These are phyloP conservation scores for Diaporthe capsici DNA, from an alignment of 2,329 filamentous ascomycete species.

Conservation along the genomic window DNA sequence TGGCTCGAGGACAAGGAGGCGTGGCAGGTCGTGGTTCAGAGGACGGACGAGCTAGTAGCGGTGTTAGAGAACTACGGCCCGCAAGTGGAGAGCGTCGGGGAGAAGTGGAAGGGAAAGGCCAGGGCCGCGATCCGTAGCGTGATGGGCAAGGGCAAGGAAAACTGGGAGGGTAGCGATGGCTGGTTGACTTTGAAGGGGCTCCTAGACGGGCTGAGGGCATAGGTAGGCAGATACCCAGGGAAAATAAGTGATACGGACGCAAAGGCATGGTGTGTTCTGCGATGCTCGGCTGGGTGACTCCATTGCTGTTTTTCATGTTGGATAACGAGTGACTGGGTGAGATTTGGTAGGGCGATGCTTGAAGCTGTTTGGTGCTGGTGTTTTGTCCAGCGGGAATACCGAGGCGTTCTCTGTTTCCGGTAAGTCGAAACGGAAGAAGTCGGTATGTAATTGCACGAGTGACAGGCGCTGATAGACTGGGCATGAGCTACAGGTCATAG, in stretches of 20 bases:
- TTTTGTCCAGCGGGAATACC: too few relatives aligned
- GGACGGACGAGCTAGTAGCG: constrained; percentile 86
- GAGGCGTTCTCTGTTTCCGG: too few relatives aligned
- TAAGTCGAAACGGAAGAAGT: too few relatives aligned
- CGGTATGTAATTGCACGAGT: too few relatives aligned
- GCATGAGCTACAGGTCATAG: too few relatives aligned
- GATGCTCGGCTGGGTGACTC: not conserved
- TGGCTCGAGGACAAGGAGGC: constrained; percentile 72
- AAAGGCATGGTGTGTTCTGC: rapidly evolving
- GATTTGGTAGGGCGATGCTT: too few relatives aligned
- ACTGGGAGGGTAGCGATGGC: constrained; percentile 82
- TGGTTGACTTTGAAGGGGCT: constrained; percentile 73
- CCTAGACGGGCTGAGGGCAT: constrained; percentile 67
- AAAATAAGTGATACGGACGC: not conserved
- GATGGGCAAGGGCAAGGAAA: constrained; percentile 83
- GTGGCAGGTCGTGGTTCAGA: constrained; percentile 81
- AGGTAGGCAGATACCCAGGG: constrained; percentile 20
- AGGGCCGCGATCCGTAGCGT: constrained; percentile 87
- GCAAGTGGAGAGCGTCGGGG: constrained; percentile 76
- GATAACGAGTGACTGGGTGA: not conserved
- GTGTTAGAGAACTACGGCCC: constrained; percentile 85
- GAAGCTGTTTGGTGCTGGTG: too few relatives aligned
- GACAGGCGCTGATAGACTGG: too few relatives aligned
- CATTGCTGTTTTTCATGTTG: not conserved
- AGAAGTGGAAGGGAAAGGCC: constrained; percentile 90